A percentile compares a stretch with the other conserved stretches of the same genome.
These are phyloP conservation scores for Barbarea vulgaris DNA, from an alignment of 345 rosid genomes.

Conservation along the genomic window DNA sequence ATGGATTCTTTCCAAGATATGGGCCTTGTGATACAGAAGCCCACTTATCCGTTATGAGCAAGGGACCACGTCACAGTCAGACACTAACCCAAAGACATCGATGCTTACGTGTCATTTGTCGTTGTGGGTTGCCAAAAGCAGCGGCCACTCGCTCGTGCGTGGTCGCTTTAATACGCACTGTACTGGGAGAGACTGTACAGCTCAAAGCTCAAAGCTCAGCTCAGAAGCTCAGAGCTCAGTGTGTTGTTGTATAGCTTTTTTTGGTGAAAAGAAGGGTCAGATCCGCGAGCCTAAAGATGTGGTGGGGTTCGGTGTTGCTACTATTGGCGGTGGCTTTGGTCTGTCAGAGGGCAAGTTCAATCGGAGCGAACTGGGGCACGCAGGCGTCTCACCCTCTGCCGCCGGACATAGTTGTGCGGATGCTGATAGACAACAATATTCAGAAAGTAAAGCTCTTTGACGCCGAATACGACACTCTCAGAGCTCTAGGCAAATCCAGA, in stretches of 20 bases:
- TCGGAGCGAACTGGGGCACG: conserved; percentile 97
- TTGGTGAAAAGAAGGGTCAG: conserved; percentile 1
- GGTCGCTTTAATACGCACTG: conserved; percentile 34
- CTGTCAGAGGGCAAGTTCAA: conserved; percentile 49
- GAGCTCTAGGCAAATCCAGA: conserved; percentile 67
- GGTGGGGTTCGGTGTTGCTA: conserved; percentile 30
- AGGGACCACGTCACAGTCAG: neutral
- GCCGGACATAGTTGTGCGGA: conserved; percentile 68
- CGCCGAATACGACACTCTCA: conserved; percentile 69
- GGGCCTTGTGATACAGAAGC: conserved; percentile 34
- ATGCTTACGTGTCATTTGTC: conserved; percentile 39
- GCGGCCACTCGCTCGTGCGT: conserved; percentile 37
- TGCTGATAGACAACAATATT: conserved; percentile 70
- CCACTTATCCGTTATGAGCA: conserved; percentile 10
- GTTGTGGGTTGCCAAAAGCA: conserved; percentile 30
- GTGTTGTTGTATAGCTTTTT: neutral
- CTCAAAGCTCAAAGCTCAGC: conserved; percentile 28
- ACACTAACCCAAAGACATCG: conserved; percentile 12
- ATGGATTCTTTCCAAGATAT: neutral
- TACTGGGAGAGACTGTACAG: conserved; percentile 1
- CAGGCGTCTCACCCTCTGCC: conserved; percentile 78
- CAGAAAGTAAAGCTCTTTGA: conserved; percentile 94
- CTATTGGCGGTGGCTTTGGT: conserved; percentile 36
- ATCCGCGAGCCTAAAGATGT: conserved; percentile 30
- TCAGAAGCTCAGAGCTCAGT: conserved; percentile 19